Evolutionary conservation across 768 basidiomycete species (phyloP).

Genomic region (Trametes cingulata): DNA sequence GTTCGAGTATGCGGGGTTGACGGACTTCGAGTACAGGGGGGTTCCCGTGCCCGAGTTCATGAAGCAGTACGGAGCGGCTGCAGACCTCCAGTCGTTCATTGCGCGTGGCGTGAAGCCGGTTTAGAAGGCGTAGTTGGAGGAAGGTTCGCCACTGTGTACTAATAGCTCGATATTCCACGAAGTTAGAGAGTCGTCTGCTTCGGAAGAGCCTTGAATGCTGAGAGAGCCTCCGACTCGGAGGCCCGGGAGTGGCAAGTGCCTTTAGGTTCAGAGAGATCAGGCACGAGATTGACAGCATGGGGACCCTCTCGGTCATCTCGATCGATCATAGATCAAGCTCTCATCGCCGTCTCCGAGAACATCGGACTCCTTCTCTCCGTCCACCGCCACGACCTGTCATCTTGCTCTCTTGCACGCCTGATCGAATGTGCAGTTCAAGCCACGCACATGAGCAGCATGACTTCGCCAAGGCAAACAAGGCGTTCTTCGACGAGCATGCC

Average conservation of each 20-base stretch:
- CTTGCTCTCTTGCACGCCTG: neutral
- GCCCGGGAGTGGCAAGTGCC: too few relatives aligned
- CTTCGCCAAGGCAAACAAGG: neutral
- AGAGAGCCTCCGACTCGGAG: too few relatives aligned
- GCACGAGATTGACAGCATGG: neutral
- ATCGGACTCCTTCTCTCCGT: neutral
- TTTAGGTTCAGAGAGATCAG: neutral
- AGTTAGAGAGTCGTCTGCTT: too few relatives aligned
- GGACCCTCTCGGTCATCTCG: conserved; percentile 6
- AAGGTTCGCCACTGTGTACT: too few relatives aligned
- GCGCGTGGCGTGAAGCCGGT: conserved; percentile 2
- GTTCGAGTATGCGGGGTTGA: too few relatives aligned
- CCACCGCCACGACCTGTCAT: neutral
- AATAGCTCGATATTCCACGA: too few relatives aligned
- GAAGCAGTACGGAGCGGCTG: too few relatives aligned
- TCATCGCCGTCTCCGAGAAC: neutral
- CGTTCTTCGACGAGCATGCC: conserved; percentile 4
- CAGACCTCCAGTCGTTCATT: neutral
- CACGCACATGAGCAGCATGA: neutral
- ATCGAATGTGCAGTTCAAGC: neutral
- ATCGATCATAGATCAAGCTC: neutral
- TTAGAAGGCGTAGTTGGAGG: neutral
- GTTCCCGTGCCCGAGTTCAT: too few relatives aligned
- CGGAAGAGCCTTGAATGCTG: too few relatives aligned
- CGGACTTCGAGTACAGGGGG: too few relatives aligned